These are phyloP conservation scores for Penicillium lividum DNA, from an alignment of 495 filamentous ascomycete genomes.

Conservation along the genomic window DNA sequence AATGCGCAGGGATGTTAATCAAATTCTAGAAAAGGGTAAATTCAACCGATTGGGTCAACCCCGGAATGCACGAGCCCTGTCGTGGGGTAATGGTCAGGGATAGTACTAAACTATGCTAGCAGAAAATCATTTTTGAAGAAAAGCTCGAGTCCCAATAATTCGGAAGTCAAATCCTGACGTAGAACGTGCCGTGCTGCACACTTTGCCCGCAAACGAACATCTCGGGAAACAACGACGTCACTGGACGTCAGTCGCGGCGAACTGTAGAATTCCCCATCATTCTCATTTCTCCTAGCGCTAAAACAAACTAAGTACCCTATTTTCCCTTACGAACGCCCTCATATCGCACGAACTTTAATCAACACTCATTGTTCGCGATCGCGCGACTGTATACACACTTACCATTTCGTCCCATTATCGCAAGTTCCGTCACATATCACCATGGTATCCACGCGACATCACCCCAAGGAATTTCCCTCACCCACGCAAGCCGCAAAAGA, in stretches of 20 bases:
- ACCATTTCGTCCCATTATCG: background rate
- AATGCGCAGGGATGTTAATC: background rate
- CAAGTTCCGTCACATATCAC: background rate
- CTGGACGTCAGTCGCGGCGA: constrained; percentile 23
- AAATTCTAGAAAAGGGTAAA: constrained; percentile 2
- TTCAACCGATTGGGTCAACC: constrained; percentile 11
- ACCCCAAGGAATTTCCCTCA: constrained; percentile 48
- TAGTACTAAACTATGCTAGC: background rate
- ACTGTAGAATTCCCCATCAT: constrained; percentile 13
- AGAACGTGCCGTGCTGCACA: constrained; percentile 1
- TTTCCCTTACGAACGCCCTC: background rate
- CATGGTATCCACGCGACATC: constrained; percentile 57
- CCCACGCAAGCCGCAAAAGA: constrained; percentile 30
- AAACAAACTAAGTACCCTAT: background rate
- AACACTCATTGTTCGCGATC: background rate
- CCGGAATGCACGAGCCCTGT: constrained; percentile 11
- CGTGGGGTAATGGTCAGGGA: constrained; percentile 4
- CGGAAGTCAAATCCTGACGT: constrained; percentile 2
- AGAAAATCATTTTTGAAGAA: background rate
- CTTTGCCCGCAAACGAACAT: constrained; percentile 25
- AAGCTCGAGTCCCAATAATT: background rate
- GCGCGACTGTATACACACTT: background rate
- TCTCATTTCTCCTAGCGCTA: background rate
- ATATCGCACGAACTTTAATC: background rate
- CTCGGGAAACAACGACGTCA: constrained; percentile 28